Conservation (phyloP, 495 filamentous ascomycete species). For the Hypoxylon perforatum region DNA sequence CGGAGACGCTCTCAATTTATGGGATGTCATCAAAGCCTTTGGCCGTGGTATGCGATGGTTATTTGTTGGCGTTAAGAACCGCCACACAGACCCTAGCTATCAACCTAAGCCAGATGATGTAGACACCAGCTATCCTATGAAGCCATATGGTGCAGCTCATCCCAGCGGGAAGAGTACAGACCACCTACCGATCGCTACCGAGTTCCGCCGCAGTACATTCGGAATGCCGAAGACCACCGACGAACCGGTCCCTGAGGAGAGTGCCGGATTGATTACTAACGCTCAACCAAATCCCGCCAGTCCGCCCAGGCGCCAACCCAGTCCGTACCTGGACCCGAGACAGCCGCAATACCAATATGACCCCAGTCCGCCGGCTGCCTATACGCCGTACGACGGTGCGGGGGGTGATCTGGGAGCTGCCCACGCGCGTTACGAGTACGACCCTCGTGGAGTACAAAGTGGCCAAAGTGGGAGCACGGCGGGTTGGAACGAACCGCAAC, state of each 20-base stretch:
- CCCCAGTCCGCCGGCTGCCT: slow-evolving; percentile 24
- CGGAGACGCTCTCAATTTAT: slow-evolving; percentile 79
- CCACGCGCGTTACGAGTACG: slow-evolving; percentile 34
- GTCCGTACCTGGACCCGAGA: slow-evolving; percentile 34
- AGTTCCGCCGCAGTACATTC: slow-evolving; percentile 57
- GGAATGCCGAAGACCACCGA: slow-evolving; percentile 26
- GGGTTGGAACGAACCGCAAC: slow-evolving; percentile 29
- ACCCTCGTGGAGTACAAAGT: slow-evolving; percentile 17
- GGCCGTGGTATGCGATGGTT: slow-evolving; percentile 84
- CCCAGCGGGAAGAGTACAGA: slow-evolving; percentile 47
- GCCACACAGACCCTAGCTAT: slow-evolving; percentile 59
- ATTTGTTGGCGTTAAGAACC: slow-evolving; percentile 72
- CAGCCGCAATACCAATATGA: slow-evolving; percentile 44
- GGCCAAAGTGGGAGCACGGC: slow-evolving; percentile 30
- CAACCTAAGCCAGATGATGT: slow-evolving; percentile 43
- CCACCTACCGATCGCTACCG: slow-evolving; percentile 54
- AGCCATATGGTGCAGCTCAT: slow-evolving; percentile 32
- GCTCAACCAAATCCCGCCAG: slow-evolving; percentile 58
- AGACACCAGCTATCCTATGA: slow-evolving; percentile 48
- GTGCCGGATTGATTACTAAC: slow-evolving; percentile 57
- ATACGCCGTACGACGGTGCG: slow-evolving; percentile 36
- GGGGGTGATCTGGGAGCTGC: slow-evolving; percentile 45
- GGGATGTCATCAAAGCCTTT: slow-evolving; percentile 84
- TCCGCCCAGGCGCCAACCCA: slow-evolving; percentile 20
- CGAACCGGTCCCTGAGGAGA: slow-evolving; percentile 52